Evolutionary conservation across 306 rosid genomes (phyloP).

Genomic region (Castanea sativa): DNA sequence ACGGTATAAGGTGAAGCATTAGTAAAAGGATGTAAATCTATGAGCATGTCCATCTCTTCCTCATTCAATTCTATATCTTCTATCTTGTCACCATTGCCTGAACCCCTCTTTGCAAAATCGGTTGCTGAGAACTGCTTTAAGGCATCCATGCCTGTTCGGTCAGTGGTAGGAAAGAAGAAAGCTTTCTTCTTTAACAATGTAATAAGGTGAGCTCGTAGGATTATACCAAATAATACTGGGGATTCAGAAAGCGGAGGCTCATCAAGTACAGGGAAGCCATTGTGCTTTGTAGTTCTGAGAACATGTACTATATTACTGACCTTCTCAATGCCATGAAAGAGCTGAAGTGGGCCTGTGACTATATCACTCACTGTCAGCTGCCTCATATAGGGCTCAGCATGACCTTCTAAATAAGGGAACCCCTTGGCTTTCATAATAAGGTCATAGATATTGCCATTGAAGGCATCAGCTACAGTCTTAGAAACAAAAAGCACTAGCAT

Average conservation of each 20-base stretch:
- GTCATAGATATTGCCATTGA: slow-evolving; percentile 78
- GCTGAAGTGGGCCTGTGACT: slow-evolving; percentile 84
- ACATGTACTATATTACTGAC: slow-evolving; percentile 68
- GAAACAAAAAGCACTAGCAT: slow-evolving; percentile 91
- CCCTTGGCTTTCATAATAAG: slow-evolving; percentile 94
- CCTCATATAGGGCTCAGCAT: slow-evolving; percentile 89
- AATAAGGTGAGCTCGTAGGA: slow-evolving; percentile 80
- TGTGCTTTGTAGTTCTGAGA: slow-evolving; percentile 65
- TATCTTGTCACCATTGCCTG: slow-evolving; percentile 42
- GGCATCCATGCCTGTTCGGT: slow-evolving; percentile 22
- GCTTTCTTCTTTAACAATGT: slow-evolving; percentile 72
- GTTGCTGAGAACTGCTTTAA: slow-evolving; percentile 45
- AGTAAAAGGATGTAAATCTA: slow-evolving; percentile 85
- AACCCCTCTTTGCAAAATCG: slow-evolving; percentile 77
- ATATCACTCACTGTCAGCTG: slow-evolving; percentile 76
- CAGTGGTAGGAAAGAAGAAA: slow-evolving; percentile 50
- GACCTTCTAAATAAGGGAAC: slow-evolving; percentile 80
- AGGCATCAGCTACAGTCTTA: slow-evolving; percentile 82
- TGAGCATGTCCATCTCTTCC: slow-evolving; percentile 83
- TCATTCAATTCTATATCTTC: slow-evolving; percentile 58
- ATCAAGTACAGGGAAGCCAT: slow-evolving; percentile 89
- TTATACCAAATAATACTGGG: slow-evolving; percentile 67
- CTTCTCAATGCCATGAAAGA: slow-evolving; percentile 77
- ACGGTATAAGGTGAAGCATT: slow-evolving; percentile 92
- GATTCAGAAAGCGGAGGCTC: slow-evolving; percentile 63